phyloP scores from a whole-genome alignment of 176 grass and related monocot species.

The Ananas comosus region DNA sequence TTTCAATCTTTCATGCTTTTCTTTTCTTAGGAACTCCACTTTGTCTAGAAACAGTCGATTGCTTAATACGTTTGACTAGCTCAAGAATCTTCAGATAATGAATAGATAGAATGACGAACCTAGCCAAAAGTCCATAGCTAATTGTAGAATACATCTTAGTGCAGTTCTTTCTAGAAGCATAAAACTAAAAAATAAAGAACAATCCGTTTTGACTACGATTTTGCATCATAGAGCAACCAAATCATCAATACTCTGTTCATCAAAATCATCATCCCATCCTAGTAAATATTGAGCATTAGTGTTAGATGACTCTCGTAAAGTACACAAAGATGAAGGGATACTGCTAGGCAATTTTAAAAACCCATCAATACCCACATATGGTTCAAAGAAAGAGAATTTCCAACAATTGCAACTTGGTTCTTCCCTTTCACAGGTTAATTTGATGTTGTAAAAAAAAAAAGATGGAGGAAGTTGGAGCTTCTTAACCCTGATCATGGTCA shows the following conservation, averaged over 20 bases:
- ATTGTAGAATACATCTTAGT: neutral
- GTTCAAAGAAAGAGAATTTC: neutral
- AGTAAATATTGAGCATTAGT: neutral
- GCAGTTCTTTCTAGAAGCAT: neutral
- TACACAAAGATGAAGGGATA: neutral
- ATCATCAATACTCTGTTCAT: neutral
- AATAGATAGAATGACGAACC: neutral
- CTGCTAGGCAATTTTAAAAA: neutral
- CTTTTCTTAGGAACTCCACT: conserved; percentile 57
- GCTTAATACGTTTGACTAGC: conserved; percentile 28
- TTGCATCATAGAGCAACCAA: no score
- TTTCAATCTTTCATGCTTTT: conserved; percentile 46
- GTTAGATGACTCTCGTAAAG: no score
- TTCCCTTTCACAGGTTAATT: neutral
- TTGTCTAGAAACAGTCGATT: conserved; percentile 29
- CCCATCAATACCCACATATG: neutral
- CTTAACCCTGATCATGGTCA: neutral
- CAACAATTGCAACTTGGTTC: neutral
- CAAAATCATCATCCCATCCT: neutral
- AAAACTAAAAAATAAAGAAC: neutral
- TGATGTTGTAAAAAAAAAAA: neutral
- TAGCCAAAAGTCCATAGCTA: neutral
- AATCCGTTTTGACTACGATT: neutral
- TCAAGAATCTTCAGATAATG: conserved; percentile 9
- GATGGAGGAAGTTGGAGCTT: neutral